These are phyloP conservation scores for Zizania palustris DNA, from an alignment of 202 grass and related monocot species.

Conservation along the genomic window DNA sequence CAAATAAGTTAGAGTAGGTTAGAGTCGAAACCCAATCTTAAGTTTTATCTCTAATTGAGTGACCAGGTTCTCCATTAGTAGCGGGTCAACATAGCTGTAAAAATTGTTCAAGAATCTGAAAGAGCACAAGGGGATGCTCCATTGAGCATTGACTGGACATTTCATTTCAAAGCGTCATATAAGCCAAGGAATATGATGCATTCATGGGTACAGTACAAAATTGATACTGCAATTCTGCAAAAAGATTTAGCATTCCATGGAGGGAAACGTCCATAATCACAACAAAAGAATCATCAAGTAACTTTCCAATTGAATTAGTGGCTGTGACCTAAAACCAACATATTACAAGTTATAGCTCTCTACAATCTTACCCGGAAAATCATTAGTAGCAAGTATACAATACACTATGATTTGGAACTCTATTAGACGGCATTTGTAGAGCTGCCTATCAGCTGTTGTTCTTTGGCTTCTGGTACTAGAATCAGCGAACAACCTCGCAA, in stretches of 20 bases:
- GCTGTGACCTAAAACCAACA: slow-evolving; percentile 25
- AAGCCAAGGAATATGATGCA: neutral
- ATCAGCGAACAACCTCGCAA: slow-evolving; percentile 5
- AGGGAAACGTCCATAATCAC: neutral
- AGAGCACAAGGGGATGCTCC: neutral
- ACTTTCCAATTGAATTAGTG: slow-evolving; percentile 45
- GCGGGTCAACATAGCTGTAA: neutral
- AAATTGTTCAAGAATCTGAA: neutral
- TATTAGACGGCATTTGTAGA: slow-evolving; percentile 16
- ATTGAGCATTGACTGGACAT: neutral
- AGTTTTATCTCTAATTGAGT: too few relatives aligned
- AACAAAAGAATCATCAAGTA: slow-evolving; percentile 44
- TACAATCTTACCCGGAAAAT: slow-evolving; percentile 9
- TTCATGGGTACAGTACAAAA: neutral
- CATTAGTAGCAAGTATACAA: slow-evolving; percentile 27
- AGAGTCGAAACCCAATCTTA: too few relatives aligned
- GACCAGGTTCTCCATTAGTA: neutral
- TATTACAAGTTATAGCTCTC: slow-evolving; percentile 39
- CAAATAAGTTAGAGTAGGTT: too few relatives aligned
- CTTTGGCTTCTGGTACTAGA: slow-evolving; percentile 35
- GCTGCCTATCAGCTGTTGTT: slow-evolving; percentile 20
- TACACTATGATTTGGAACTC: slow-evolving; percentile 23
- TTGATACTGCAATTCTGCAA: neutral
- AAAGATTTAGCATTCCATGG: neutral
- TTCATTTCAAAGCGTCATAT: neutral